Evolutionary conservation across 805 yeast genomes (phyloP).

Genomic region (Metschnikowia proteae): DNA sequence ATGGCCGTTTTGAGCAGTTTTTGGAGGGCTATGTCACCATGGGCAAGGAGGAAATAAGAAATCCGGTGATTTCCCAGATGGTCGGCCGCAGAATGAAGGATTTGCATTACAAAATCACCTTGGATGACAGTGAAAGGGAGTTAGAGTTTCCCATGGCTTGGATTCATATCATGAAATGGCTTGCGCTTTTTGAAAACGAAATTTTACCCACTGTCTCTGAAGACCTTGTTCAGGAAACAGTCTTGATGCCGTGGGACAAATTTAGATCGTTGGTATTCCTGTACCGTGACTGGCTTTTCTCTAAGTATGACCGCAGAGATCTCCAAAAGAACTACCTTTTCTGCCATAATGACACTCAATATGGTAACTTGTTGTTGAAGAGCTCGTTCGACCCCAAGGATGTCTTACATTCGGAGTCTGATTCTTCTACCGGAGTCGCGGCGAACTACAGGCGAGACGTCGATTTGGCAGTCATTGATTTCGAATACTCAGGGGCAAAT

Average conservation of each 20-base stretch:
- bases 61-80: conserved; percentile 70
- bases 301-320: conserved; percentile 42
- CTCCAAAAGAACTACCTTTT: conserved; percentile 58
- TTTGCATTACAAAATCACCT: conserved; percentile 72
- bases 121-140: conserved; percentile 52
- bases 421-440: conserved; percentile 13
- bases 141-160: conserved; percentile 63
- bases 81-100: conserved; percentile 97
- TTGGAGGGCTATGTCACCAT: conserved; percentile 78
- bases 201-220: conserved; percentile 36
- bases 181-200: conserved; percentile 39
- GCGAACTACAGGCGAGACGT: conserved; percentile 33
- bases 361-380: conserved; percentile 81
- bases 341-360: conserved; percentile 96
- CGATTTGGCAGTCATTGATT: conserved; percentile 88
- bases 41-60: conserved; percentile 67
- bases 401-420: conserved; percentile 22
- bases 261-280: conserved; percentile 47
- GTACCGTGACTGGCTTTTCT: conserved; percentile 63
- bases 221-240: conserved; percentile 33
- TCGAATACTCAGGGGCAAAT: conserved; percentile 92
- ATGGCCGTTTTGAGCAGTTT: conserved; percentile 94
- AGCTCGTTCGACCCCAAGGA: conserved; percentile 49
- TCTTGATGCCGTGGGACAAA: conserved; percentile 45
- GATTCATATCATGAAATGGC: conserved; percentile 72